phyloP scores from a whole-genome alignment of 768 basidiomycete species.

The Porpolomopsis calyptriformis region DNA sequence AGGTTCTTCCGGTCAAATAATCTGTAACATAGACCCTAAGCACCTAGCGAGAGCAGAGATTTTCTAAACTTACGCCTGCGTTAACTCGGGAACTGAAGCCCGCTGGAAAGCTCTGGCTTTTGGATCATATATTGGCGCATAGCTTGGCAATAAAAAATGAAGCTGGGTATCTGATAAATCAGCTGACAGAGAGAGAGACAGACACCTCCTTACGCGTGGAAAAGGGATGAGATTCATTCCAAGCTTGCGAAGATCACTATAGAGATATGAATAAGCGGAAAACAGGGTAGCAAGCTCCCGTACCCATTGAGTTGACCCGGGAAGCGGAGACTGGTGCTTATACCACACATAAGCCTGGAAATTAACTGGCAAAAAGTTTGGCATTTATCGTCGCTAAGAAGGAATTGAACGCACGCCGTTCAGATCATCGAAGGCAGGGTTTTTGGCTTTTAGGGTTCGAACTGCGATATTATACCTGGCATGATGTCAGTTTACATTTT shows the following conservation, averaged over 20 bases:
- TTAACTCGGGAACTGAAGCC: constrained; percentile 57
- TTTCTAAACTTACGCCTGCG: constrained; percentile 45
- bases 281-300: constrained; percentile 9
- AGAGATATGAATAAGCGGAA: background rate
- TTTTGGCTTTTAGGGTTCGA: constrained; percentile 52
- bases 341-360: constrained; percentile 87
- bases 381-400: background rate
- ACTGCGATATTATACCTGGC: constrained; percentile 62
- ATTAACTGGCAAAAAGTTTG: constrained; percentile 39
- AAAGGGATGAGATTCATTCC: constrained; percentile 94
- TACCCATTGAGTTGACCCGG: constrained; percentile 90
- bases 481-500: background rate
- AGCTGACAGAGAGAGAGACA: background rate
- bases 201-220: constrained; percentile 78
- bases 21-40: constrained; percentile 24
- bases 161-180: constrained; percentile 35
- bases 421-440: constrained; percentile 54
- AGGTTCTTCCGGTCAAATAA: constrained; percentile 74
- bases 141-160: constrained; percentile 94
- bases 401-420: constrained; percentile 42
- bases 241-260: constrained; percentile 77
- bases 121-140: constrained; percentile 76
- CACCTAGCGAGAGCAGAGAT: background rate
- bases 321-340: constrained; percentile 85
- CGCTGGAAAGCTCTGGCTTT: constrained; percentile 51